Conservation (phyloP, 305 asterid genomes). For the Fraxinus angustifolia region DNA sequence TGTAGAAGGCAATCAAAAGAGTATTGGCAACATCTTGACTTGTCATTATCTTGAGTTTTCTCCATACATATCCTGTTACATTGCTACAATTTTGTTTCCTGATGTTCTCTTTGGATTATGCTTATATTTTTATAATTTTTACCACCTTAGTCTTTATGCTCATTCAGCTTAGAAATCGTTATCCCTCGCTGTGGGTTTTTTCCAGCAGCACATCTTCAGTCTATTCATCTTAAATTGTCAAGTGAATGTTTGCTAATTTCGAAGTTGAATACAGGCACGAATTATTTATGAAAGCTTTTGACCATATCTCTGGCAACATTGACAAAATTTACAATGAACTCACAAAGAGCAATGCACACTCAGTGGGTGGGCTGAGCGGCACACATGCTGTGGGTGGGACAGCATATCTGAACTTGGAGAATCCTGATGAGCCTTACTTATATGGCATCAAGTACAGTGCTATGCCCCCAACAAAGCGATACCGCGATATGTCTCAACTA, state of each 20-base stretch:
- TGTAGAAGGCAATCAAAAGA: not conserved
- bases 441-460: conserved; percentile 93
- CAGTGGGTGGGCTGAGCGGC: conserved; percentile 54
- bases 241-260: conserved; percentile 20
- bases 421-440: conserved; percentile 87
- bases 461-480: conserved; percentile 98
- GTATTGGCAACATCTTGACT: not conserved
- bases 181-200: not conserved
- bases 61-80: not conserved
- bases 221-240: conserved; percentile 3
- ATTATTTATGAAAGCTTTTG: conserved; percentile 75
- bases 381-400: conserved; percentile 76
- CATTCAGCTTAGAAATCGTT: conserved; percentile 2
- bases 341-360: conserved; percentile 57
- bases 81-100: not conserved
- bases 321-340: conserved; percentile 70
- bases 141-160: conserved; percentile 5
- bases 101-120: not conserved
- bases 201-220: conserved; percentile 12
- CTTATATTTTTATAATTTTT: conserved; percentile 5
- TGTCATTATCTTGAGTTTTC: not conserved
- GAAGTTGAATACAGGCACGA: conserved; percentile 53
- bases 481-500: conserved; percentile 91
- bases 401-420: conserved; percentile 62
- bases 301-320: conserved; percentile 73